Conservation (phyloP, 768 basidiomycete genomes). For the Hygrophoropsis aurantiaca region DNA sequence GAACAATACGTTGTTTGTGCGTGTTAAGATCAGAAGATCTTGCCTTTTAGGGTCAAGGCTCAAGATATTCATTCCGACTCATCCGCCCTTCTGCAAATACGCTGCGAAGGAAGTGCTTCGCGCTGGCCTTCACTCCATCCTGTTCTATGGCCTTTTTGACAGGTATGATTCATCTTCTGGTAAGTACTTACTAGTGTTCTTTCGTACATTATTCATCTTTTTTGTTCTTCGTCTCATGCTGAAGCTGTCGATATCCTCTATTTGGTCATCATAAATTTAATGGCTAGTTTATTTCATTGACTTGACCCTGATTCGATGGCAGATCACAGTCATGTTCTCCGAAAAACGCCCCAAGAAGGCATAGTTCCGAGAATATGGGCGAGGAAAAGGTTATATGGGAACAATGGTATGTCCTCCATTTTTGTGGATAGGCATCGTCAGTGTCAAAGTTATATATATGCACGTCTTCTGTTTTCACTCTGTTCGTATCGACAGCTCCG, state of each 20-base stretch:
- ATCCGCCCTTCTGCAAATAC: conserved; percentile 59
- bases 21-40: no score
- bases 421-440: conserved; percentile 1
- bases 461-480: not conserved
- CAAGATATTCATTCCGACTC: no score
- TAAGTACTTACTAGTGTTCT: no score
- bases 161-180: conserved; percentile 43
- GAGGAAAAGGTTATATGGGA: conserved; percentile 90
- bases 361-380: conserved; percentile 67
- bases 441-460: not conserved
- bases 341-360: conserved; percentile 76
- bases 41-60: no score
- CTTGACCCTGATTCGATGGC: not conserved
- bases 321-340: conserved; percentile 76
- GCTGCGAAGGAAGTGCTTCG: conserved; percentile 72
- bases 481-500: no score
- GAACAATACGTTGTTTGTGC: no score
- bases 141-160: conserved; percentile 83
- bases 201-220: no score
- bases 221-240: no score
- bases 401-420: conserved; percentile 61
- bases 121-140: conserved; percentile 75
- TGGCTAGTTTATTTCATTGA: not conserved
- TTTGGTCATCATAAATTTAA: no score
- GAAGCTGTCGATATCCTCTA: no score